These are phyloP conservation scores for Aspergillus ustus DNA, from an alignment of 2,329 filamentous ascomycete species.

Conservation along the genomic window DNA sequence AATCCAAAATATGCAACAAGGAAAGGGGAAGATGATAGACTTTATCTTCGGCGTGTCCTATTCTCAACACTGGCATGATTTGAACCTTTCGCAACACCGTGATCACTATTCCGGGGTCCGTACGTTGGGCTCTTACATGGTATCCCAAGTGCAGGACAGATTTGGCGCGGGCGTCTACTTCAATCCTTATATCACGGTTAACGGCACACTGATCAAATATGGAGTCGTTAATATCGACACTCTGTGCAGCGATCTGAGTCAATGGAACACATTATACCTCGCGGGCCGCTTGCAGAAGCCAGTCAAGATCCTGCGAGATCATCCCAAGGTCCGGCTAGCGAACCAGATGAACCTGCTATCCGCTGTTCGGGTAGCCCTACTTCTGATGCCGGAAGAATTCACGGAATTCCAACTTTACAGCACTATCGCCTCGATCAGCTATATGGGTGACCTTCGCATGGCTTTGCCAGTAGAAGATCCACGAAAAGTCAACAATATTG, in stretches of 20 bases:
- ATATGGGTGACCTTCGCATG: conserved; percentile 97
- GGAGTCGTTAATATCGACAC: conserved; percentile 95
- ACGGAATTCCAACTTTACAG: conserved; percentile 86
- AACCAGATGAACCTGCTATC: conserved; percentile 96
- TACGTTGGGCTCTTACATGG: conserved; percentile 79
- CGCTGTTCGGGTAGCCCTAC: conserved; percentile 83
- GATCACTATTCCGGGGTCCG: conserved; percentile 90
- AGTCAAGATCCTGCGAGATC: conserved; percentile 94
- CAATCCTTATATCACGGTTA: conserved; percentile 92
- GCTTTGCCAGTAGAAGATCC: conserved; percentile 85
- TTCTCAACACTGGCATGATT: conserved; percentile 93
- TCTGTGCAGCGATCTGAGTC: conserved; percentile 79
- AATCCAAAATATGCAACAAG: conserved; percentile 82
- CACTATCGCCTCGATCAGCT: conserved; percentile 90
- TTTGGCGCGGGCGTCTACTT: conserved; percentile 97
- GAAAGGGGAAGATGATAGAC: conserved; percentile 94
- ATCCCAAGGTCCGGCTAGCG: conserved; percentile 86
- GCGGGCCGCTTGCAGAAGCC: conserved; percentile 95
- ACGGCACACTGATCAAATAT: conserved; percentile 96
- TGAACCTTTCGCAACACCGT: conserved; percentile 86
- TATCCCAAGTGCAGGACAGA: conserved; percentile 82
- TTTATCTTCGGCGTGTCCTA: conserved; percentile 97
- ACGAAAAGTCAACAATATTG: conserved; percentile 91
- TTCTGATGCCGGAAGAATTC: conserved; percentile 82
- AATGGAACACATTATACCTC: conserved; percentile 96